Evolutionary conservation across 495 filamentous ascomycete species (phyloP).

Genomic region (Hyaloscypha finlandica): DNA sequence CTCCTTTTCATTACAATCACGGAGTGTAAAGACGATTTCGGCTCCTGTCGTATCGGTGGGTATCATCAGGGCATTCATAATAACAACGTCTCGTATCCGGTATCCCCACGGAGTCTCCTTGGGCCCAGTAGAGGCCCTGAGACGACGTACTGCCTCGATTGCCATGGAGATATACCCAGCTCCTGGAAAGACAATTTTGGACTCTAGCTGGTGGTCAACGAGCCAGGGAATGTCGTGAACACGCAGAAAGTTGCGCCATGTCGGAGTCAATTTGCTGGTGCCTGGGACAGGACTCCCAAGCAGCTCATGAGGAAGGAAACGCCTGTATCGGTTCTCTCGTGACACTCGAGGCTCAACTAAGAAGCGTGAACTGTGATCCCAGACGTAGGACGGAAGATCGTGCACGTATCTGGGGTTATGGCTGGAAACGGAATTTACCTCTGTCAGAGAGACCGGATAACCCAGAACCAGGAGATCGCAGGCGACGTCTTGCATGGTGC

Average conservation of each 20-base stretch:
- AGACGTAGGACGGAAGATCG: slow-evolving; percentile 43
- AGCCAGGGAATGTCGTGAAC: slow-evolving; percentile 50
- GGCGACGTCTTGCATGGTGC: slow-evolving; percentile 45
- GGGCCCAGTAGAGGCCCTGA: slow-evolving; percentile 31
- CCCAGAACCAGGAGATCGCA: slow-evolving; percentile 30
- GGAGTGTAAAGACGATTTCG: slow-evolving; percentile 10
- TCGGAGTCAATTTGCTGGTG: slow-evolving; percentile 31
- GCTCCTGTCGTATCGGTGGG: background rate
- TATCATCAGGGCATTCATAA: slow-evolving; percentile 10
- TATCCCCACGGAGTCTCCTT: slow-evolving; percentile 3
- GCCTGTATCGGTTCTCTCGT: slow-evolving; percentile 34
- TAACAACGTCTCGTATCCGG: slow-evolving; percentile 11
- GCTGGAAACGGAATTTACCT: slow-evolving; percentile 4
- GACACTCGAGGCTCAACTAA: slow-evolving; percentile 39
- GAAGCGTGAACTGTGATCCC: slow-evolving; percentile 33
- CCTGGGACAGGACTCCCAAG: slow-evolving; percentile 35
- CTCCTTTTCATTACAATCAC: background rate
- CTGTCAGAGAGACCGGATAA: slow-evolving; percentile 35
- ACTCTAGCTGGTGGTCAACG: slow-evolving; percentile 44
- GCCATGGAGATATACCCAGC: slow-evolving; percentile 51
- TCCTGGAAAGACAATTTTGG: slow-evolving; percentile 49
- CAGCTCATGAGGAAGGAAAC: slow-evolving; percentile 37
- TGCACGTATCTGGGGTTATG: slow-evolving; percentile 33
- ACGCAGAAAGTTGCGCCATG: slow-evolving; percentile 40
- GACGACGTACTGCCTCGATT: slow-evolving; percentile 46